These are phyloP conservation scores for Ganoderma meredithae DNA, from an alignment of 1,284 basidiomycete species.

Conservation along the genomic window DNA sequence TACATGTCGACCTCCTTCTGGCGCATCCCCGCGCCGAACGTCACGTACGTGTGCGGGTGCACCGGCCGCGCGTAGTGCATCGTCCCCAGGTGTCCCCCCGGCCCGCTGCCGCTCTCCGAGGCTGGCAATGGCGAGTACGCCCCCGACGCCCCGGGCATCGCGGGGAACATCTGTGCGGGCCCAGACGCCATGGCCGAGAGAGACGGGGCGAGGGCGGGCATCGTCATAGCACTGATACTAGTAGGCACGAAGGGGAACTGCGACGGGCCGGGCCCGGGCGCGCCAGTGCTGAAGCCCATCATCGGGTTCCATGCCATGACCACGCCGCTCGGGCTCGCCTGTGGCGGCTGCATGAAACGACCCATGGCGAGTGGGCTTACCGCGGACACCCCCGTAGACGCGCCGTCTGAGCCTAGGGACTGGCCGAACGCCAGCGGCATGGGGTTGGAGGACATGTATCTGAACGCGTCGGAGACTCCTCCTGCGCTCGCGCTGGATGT, in stretches of 20 bases:
- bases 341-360: background rate
- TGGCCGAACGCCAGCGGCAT: background rate
- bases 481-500: background rate
- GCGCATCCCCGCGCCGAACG: conserved; percentile 83
- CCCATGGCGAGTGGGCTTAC: conserved; percentile 9
- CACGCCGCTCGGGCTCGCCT: conserved; percentile 3
- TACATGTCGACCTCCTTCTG: conserved; percentile 86
- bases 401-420: background rate
- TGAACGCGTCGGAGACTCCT: conserved; percentile 33
- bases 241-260: conserved; percentile 1
- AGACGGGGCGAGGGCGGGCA: background rate
- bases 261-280: conserved; percentile 9
- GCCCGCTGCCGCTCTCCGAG: conserved; percentile 7
- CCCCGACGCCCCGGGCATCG: background rate
- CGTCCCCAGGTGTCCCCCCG: conserved; percentile 10
- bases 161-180: background rate
- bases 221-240: background rate
- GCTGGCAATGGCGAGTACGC: conserved; percentile 6
- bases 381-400: conserved; percentile 4
- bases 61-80: conserved; percentile 54
- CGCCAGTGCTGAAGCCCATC: conserved; percentile 5
- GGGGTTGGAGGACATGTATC: conserved; percentile 29
- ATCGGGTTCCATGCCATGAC: conserved; percentile 23
- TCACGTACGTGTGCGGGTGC: conserved; percentile 76
- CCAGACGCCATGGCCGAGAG: background rate